Conservation (phyloP, 108 stramenopile genomes). For the Parietichytrium sp. region DNA sequence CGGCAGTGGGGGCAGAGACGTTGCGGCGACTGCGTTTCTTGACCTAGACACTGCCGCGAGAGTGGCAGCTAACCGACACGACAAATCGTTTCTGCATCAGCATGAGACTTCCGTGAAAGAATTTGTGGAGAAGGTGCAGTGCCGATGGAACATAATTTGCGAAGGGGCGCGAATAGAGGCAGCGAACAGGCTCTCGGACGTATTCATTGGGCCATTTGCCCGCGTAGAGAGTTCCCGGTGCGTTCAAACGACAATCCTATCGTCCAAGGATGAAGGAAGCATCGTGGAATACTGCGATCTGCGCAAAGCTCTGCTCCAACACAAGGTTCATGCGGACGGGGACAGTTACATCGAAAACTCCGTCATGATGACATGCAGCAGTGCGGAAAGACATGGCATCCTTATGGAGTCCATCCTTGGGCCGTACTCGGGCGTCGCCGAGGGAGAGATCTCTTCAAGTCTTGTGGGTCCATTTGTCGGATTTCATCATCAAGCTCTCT, state of each 20-base stretch:
- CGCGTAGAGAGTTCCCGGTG: not conserved
- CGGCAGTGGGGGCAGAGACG: not conserved
- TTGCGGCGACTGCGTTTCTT: not conserved
- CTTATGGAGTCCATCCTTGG: constrained; percentile 71
- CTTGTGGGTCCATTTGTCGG: constrained; percentile 82
- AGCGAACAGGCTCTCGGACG: not conserved
- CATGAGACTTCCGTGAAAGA: not conserved
- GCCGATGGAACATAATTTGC: not conserved
- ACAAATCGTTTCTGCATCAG: not conserved
- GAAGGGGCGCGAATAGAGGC: not conserved
- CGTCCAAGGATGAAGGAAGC: not conserved
- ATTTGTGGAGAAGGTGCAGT: not conserved
- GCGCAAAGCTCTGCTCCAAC: constrained; percentile 3
- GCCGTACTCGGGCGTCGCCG: constrained; percentile 76
- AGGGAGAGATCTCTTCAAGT: constrained; percentile 74
- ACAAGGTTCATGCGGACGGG: not conserved
- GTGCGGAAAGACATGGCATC: constrained; percentile 67
- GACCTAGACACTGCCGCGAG: not conserved
- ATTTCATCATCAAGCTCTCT: constrained; percentile 80
- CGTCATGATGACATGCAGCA: constrained; percentile 70
- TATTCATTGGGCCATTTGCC: not conserved
- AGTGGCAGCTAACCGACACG: not conserved
- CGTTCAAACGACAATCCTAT: not conserved
- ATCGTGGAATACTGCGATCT: not conserved
- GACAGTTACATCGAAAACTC: constrained; percentile 39